phyloP scores from a whole-genome alignment of 768 basidiomycete species.

The Lactarius quietus region DNA sequence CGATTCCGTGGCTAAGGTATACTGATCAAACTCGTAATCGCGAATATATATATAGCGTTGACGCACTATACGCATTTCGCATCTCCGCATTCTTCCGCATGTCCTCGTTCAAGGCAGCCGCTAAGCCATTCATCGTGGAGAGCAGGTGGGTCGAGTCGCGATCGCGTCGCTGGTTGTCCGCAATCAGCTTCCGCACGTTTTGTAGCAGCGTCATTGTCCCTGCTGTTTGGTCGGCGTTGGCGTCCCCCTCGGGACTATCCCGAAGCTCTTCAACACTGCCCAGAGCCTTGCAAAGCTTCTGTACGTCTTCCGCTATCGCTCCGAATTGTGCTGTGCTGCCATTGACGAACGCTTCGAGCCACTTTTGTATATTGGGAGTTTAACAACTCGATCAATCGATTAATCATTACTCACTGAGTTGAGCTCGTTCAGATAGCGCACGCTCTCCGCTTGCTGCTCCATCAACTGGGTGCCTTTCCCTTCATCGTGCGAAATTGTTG shows the following conservation, averaged over 20 bases:
- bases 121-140: slow-evolving; percentile 37
- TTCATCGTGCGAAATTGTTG: slow-evolving; percentile 47
- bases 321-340: slow-evolving; percentile 73
- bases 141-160: slow-evolving; percentile 34
- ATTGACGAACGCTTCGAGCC: slow-evolving; percentile 81
- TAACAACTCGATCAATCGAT: too few relatives aligned
- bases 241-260: slow-evolving; percentile 25
- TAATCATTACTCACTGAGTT: slow-evolving; percentile 49
- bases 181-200: slow-evolving; percentile 37
- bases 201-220: slow-evolving; percentile 33
- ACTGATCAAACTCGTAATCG: slow-evolving; percentile 12
- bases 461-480: slow-evolving; percentile 46
- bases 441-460: slow-evolving; percentile 71
- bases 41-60: neutral
- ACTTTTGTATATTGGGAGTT: slow-evolving; percentile 39
- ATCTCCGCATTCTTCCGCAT: slow-evolving; percentile 39
- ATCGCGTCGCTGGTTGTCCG: slow-evolving; percentile 34
- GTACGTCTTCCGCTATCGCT: slow-evolving; percentile 53
- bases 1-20: slow-evolving; percentile 47
- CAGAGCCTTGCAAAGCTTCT: slow-evolving; percentile 55
- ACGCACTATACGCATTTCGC: slow-evolving; percentile 39
- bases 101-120: slow-evolving; percentile 41
- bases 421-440: slow-evolving; percentile 74
- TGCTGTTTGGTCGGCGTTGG: slow-evolving; percentile 20
- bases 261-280: slow-evolving; percentile 34